Evolutionary conservation across 768 basidiomycete genomes (phyloP).

Genomic region (Tylopilus subfusipes): DNA sequence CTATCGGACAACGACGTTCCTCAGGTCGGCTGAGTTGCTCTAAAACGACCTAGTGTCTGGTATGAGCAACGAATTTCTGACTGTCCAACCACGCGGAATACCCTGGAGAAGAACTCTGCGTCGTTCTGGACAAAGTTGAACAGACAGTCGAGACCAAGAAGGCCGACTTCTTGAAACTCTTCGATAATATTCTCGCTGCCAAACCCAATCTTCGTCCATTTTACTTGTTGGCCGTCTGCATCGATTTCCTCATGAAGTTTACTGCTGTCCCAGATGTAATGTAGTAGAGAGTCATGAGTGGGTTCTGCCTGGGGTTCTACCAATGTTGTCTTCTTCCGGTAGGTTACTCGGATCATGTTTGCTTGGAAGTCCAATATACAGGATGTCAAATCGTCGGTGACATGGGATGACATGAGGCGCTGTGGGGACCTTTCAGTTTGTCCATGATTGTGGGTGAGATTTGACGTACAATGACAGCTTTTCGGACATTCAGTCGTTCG

Average conservation of each 20-base stretch:
- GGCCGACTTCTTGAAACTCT: slow-evolving; percentile 76
- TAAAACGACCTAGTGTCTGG: slow-evolving; percentile 53
- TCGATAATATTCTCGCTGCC: slow-evolving; percentile 66
- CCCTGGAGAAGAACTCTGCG: slow-evolving; percentile 73
- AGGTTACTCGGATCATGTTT: slow-evolving; percentile 73
- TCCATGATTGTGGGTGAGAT: not conserved
- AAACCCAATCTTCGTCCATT: slow-evolving; percentile 81
- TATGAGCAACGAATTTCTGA: slow-evolving; percentile 5
- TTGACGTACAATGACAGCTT: slow-evolving; percentile 71
- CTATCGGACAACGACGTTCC: slow-evolving; percentile 78
- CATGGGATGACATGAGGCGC: slow-evolving; percentile 82
- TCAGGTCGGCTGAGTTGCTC: slow-evolving; percentile 76
- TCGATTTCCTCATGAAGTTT: slow-evolving; percentile 54
- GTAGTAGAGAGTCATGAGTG: slow-evolving; percentile 52
- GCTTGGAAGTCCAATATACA: slow-evolving; percentile 87
- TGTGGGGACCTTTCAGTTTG: slow-evolving; percentile 29
- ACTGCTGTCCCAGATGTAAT: slow-evolving; percentile 66
- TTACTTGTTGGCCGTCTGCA: slow-evolving; percentile 45
- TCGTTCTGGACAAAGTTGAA: slow-evolving; percentile 70
- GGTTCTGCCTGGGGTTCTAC: slow-evolving; percentile 68
- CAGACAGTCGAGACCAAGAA: slow-evolving; percentile 79
- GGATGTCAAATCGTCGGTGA: slow-evolving; percentile 76
- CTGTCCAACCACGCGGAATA: slow-evolving; percentile 22
- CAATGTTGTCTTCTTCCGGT: slow-evolving; percentile 74
- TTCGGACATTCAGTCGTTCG: slow-evolving; percentile 73